Percentiles rank a stretch among this genome's conserved stretches.
Evolutionary conservation across 2,329 filamentous ascomycete genomes (phyloP).

Genomic region (Colletotrichum brevisporum): DNA sequence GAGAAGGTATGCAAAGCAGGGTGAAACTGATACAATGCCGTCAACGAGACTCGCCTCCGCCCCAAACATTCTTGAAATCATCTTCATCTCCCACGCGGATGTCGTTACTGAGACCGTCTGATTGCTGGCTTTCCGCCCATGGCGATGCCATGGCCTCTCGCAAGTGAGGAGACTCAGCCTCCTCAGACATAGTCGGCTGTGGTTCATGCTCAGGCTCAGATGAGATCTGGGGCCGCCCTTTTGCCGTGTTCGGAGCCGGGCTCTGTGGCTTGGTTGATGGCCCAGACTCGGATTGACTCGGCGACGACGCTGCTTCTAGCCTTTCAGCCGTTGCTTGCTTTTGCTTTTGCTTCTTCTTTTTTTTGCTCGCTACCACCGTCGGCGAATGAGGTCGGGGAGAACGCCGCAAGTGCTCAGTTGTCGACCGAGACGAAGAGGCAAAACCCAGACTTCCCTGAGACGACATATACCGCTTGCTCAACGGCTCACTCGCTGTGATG

Average conservation of each 20-base stretch:
- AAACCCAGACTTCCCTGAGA: constrained; percentile 35
- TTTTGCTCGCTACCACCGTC: constrained; percentile 32
- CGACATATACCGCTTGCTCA: constrained; percentile 74
- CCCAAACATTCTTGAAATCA: constrained; percentile 64
- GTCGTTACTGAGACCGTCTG: constrained; percentile 32
- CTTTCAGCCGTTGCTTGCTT: constrained; percentile 29
- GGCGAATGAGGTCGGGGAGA: constrained; percentile 32
- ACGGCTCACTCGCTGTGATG: constrained; percentile 83
- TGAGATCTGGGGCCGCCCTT: not conserved
- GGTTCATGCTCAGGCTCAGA: not conserved
- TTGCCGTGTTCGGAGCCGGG: constrained; percentile 5
- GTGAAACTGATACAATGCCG: not conserved
- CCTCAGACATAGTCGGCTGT: not conserved
- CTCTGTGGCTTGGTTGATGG: constrained; percentile 29
- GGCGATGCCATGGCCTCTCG: constrained; percentile 36
- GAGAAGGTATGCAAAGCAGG: constrained; percentile 23
- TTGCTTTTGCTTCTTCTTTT: constrained; percentile 38
- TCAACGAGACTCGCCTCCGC: constrained; percentile 32
- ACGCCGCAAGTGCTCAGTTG: constrained; percentile 26
- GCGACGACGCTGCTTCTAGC: constrained; percentile 10
- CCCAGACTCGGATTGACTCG: constrained; percentile 17
- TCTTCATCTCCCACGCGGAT: constrained; percentile 53
- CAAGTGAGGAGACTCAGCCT: constrained; percentile 20
- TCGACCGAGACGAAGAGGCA: constrained; percentile 28
- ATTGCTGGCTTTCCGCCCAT: constrained; percentile 37